Conservation (phyloP, 495 filamentous ascomycete genomes). For the Sabuloglossum arenarium region DNA sequence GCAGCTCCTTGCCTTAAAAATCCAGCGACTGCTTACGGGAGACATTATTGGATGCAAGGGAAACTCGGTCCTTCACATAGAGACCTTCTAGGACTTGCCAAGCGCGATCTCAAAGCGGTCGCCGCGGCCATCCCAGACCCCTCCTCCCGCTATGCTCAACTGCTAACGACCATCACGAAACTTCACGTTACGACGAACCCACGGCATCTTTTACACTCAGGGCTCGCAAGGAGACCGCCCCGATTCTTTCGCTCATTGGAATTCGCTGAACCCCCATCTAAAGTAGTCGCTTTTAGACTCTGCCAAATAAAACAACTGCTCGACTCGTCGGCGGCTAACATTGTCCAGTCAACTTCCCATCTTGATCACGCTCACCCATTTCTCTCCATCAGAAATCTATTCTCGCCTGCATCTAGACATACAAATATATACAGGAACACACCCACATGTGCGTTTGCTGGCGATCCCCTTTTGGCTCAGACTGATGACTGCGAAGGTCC, state of each 20-base stretch:
- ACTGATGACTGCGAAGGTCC: slow-evolving; percentile 1
- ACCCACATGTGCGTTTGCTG: not conserved
- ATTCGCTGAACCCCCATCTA: not conserved
- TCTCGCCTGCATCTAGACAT: not conserved
- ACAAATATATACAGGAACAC: not conserved
- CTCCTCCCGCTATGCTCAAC: not conserved
- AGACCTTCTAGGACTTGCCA: too few relatives aligned
- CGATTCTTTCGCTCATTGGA: not conserved
- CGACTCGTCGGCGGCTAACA: not conserved
- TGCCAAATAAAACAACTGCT: not conserved
- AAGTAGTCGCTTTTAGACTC: not conserved
- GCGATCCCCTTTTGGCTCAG: not conserved
- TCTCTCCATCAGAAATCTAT: not conserved
- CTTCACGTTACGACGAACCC: not conserved
- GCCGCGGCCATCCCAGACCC: not conserved
- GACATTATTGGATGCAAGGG: slow-evolving; percentile 1
- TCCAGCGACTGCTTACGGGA: not conserved
- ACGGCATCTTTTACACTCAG: not conserved
- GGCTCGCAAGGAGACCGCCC: not conserved
- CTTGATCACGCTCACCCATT: not conserved
- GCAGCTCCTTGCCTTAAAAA: not conserved
- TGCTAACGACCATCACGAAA: slow-evolving; percentile 1
- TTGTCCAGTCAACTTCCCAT: not conserved
- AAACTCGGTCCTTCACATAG: not conserved
- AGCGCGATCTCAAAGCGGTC: not conserved